Percentiles rank a stretch among this genome's conserved stretches.
phyloP scores from a whole-genome alignment of 2,329 filamentous ascomycete species.

The Xylaria sp. region DNA sequence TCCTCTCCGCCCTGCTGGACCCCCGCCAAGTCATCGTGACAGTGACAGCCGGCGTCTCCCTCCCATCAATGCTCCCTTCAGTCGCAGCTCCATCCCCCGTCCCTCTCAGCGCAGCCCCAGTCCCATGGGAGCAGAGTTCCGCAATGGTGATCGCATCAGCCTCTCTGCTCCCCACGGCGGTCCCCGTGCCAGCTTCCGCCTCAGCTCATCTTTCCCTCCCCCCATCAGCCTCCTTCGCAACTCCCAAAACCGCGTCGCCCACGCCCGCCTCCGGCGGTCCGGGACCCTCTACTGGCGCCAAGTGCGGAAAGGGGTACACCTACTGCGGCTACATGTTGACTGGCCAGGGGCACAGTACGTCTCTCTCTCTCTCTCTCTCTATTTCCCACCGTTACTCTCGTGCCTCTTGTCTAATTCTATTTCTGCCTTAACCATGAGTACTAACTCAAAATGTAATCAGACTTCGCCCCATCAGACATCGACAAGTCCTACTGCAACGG shows the following conservation, averaged over 20 bases:
- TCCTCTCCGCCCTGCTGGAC: conserved; percentile 32
- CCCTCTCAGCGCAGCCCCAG: conserved; percentile 26
- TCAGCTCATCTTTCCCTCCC: conserved; percentile 21
- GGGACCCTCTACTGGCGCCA: conserved; percentile 35
- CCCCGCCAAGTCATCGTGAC: conserved; percentile 36
- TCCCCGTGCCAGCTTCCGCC: conserved; percentile 1
- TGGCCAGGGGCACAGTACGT: conserved; percentile 46
- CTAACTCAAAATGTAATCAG: conserved; percentile 35
- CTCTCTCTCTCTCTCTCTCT: neutral
- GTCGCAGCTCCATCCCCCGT: conserved; percentile 18
- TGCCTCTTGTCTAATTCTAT: no score
- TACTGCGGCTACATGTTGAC: conserved; percentile 51
- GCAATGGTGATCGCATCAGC: neutral
- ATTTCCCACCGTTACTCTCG: no score
- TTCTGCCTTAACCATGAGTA: neutral
- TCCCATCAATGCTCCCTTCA: conserved; percentile 2
- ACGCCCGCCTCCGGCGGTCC: conserved; percentile 26
- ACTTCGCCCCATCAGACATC: conserved; percentile 45
- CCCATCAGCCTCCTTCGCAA: neutral
- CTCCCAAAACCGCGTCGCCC: conserved; percentile 14
- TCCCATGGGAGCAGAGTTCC: conserved; percentile 33
- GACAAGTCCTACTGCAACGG: conserved; percentile 48
- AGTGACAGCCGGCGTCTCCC: conserved; percentile 25
- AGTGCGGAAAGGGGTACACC: conserved; percentile 51
- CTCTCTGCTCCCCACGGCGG: neutral